Evolutionary conservation across 306 rosid species (phyloP).

Genomic region (Gleditsia sinensis): DNA sequence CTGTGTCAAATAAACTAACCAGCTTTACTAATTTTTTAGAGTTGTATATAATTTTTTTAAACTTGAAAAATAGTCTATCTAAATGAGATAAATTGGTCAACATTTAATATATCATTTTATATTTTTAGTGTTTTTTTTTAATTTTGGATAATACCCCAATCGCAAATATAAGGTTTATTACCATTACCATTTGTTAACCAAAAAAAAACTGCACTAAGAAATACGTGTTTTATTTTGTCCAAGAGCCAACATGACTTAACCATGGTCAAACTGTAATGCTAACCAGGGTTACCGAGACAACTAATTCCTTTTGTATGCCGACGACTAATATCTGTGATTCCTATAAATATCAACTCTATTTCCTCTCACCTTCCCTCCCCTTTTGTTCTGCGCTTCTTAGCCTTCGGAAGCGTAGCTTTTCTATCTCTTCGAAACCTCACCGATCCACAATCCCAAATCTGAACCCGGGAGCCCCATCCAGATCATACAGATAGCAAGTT

Average conservation of each 20-base stretch:
- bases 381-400: slow-evolving; percentile 45
- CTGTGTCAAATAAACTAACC: no score
- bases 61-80: no score
- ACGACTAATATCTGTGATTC: background rate
- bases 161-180: background rate
- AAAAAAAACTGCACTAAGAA: background rate
- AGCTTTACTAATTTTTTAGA: no score
- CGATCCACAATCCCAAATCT: background rate
- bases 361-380: accelerated
- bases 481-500: background rate
- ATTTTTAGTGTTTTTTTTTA: no score
- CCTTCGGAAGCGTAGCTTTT: slow-evolving; percentile 53
- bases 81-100: no score
- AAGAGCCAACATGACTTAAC: slow-evolving; percentile 6
- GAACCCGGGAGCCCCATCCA: background rate
- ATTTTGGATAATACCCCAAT: no score
- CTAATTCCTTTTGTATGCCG: background rate
- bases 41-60: no score
- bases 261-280: background rate
- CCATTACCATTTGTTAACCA: background rate
- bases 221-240: background rate
- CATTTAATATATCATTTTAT: no score
- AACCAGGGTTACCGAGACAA: background rate
- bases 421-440: background rate
- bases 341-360: slow-evolving; percentile 39